phyloP scores from a whole-genome alignment of 352 stramenopile genomes.

The Phytophthora lateralis region DNA sequence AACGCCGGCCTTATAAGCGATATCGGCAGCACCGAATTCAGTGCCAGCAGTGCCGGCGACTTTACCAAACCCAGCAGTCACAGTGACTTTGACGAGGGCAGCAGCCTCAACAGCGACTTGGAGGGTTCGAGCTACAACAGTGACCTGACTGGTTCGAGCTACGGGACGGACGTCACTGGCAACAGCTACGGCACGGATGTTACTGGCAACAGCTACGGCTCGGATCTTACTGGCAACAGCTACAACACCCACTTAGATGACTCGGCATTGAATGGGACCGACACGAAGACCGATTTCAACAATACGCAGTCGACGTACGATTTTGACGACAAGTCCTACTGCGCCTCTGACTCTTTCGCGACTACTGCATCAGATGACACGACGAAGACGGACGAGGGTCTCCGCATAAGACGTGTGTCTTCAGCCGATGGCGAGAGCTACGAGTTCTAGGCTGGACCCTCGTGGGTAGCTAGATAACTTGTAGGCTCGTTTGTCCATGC shows the following conservation, averaged over 20 bases:
- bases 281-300: constrained; percentile 26
- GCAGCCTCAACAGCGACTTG: constrained; percentile 32
- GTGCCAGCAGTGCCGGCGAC: constrained; percentile 21
- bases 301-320: constrained; percentile 51
- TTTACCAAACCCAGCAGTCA: constrained; percentile 21
- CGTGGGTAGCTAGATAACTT: constrained; percentile 16
- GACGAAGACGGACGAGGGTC: constrained; percentile 11
- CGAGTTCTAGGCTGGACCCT: constrained; percentile 60
- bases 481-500: constrained; percentile 19
- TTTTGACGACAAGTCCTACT: constrained; percentile 45
- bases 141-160: constrained; percentile 31
- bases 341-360: constrained; percentile 35
- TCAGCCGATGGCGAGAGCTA: constrained; percentile 71
- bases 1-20: constrained; percentile 15
- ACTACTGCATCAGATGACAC: constrained; percentile 34
- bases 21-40: constrained; percentile 16
- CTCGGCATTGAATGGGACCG: constrained; percentile 21
- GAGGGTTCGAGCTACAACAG: constrained; percentile 37
- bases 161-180: constrained; percentile 25
- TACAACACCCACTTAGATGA: constrained; percentile 24
- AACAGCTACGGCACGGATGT: constrained; percentile 32
- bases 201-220: constrained; percentile 24
- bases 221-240: constrained; percentile 18
- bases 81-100: constrained; percentile 29
- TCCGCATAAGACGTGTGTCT: constrained; percentile 46